Percentiles rank a stretch among this genome's conserved stretches.
Evolutionary conservation across 2,329 filamentous ascomycete genomes (phyloP).

Genomic region (Hortaea sp.): DNA sequence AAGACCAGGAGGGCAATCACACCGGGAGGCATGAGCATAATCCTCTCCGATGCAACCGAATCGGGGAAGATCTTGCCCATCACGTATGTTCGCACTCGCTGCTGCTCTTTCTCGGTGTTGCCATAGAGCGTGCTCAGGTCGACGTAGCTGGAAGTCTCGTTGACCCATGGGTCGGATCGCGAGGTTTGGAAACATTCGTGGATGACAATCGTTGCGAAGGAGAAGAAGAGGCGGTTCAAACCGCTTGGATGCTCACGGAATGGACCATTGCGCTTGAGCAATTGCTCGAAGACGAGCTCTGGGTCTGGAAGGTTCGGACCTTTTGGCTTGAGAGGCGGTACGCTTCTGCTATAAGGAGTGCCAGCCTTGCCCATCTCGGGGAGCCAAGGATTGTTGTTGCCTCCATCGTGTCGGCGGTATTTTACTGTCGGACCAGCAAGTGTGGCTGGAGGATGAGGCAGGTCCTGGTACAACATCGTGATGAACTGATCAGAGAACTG

Average conservation of each 20-base stretch:
- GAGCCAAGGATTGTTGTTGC: conserved; percentile 38
- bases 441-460: conserved; percentile 42
- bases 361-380: conserved; percentile 46
- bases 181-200: conserved; percentile 40
- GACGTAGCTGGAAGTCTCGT: conserved; percentile 39
- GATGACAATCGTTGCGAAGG: conserved; percentile 39
- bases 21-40: conserved; percentile 40
- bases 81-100: conserved; percentile 33
- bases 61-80: conserved; percentile 36
- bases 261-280: conserved; percentile 32
- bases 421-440: conserved; percentile 36
- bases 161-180: conserved; percentile 32
- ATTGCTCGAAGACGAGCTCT: conserved; percentile 38
- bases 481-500: conserved; percentile 43
- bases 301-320: conserved; percentile 40
- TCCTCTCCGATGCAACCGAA: conserved; percentile 35
- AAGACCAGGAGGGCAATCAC: conserved; percentile 33
- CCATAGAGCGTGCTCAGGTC: conserved; percentile 39
- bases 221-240: conserved; percentile 38
- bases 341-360: conserved; percentile 35
- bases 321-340: conserved; percentile 38
- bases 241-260: conserved; percentile 37
- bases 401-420: conserved; percentile 37
- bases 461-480: conserved; percentile 42
- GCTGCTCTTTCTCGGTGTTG: conserved; percentile 34